Evolutionary conservation across 139 green algal species (phyloP), one percentile per base, ranked within the genome.

Genomic region (Zygnema cylindricum): DNA sequence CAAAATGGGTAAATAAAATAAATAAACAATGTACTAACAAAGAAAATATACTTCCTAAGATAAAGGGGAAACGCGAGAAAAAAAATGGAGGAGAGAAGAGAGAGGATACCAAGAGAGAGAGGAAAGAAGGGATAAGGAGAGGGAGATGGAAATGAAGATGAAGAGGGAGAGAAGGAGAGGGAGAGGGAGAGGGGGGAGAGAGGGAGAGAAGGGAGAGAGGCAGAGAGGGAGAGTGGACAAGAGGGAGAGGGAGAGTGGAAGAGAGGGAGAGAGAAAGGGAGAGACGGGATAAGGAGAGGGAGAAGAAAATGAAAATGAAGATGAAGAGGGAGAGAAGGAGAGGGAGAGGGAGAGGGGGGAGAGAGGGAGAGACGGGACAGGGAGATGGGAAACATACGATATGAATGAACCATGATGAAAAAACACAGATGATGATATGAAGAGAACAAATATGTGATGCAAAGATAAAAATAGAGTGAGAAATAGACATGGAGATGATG

Each of bases 181-280:
- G 7, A 25, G 49, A 16, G 49, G 16, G 16, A 7, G 49, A 16
- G 49, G 16, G 49, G 16, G 49, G 49, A 16, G 16, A 16, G 16
- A 16, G 49, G 49, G 16, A 16, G 16, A 16, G 16, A 63, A 25
- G 49, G 16, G 49, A 63, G 49, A 16, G 49, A 63, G 49, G 35
- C 2, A 49, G 22, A 33, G 41, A 82, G 30, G n/a, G 30, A 69
- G 7, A 49, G 41, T 55, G 76, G 35, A 33, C 0, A 33, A 82
- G n/a, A 32, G 30, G 35, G 54, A 49, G 41, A 82, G 76, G 54
- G 76, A 69, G 76, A 82, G 7, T 32, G 49, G n/a, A n/a, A 54
- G 76, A 82, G 41, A 2, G 76, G 54, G 76, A 49, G 30, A 32
- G 76, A 43, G 23, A 54, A 33, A 82, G 30, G 76, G 2, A 54